Base-by-base conservation (phyloP, 306 rosid genomes). In the Psophocarpus tetragonolobus region DNA sequence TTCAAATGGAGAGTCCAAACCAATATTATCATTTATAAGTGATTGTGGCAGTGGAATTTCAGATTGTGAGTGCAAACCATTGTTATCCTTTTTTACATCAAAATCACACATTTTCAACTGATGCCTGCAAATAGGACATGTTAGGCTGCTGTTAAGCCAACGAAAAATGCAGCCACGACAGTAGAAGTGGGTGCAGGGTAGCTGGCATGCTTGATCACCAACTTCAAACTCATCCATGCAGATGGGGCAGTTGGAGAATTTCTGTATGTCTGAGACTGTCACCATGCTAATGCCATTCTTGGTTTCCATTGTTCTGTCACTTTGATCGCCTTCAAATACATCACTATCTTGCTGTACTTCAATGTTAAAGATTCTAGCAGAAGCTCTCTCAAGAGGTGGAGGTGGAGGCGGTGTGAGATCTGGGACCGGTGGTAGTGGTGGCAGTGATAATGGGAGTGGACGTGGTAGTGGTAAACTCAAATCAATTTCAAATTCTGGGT, bases 61-160 rank as follows among this genome's bases (percentile, higher is more conserved):
- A 29, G 26, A 13, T 50, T 27, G 54, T 27, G 17, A 39, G 4
- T 72, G 38, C 17, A 62, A 61, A 51, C 48, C 13, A 45, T 30
- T 44, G 4, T 18, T 14, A 15, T 5, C 47, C 27, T 14, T 14
- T 30, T 3, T 50, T 20, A 30, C 36, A 30, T 30, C 12, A 65
- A 36, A 27, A 39, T 20, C 5, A 41, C 30, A 73, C 54, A 32
- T 24, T 27, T 47, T 54, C 71, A 81, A 63, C 33, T 61, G 71
- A 67, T 72, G 66, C 60, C 97, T 89, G 71, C 98, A 94, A 63
- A 92, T 85, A 0, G 98, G 98, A 38, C 98, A 94, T 1, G 94
- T 84, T 53, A 87, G 89, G 70, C 72, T 92, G 68, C 74, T 86
- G 70, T 82, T 71, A 10, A 94, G 89, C 98, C 98, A 91, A 5